Base-by-base conservation (phyloP, 257 asterid species). In the Rubia yunnanensis region DNA sequence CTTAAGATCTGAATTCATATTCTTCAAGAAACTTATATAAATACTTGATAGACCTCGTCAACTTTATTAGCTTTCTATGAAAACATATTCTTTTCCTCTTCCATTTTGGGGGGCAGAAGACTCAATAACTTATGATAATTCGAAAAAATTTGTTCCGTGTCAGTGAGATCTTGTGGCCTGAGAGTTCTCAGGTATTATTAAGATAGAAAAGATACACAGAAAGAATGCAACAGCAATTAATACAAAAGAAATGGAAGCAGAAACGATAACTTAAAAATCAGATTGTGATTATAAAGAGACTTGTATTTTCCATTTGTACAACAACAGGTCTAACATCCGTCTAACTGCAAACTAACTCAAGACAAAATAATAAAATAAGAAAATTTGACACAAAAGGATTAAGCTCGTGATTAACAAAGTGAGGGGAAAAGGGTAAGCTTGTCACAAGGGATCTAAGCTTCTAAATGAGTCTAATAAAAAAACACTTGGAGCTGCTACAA, bases 401-500 rank as follows among this genome's bases (percentile, higher is more conserved):
- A n/a, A n/a, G n/a, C n/a, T n/a, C n/a, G n/a, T n/a, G n/a, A n/a
- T n/a, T n/a, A n/a, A n/a, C n/a, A n/a, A n/a, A n/a, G n/a, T 5
- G 8, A 63, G 39, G 30, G 26, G 7, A 3, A 20, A 35, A n/a
- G n/a, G n/a, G n/a, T n/a, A n/a, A n/a, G n/a, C n/a, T 11, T 22
- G 14, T n/a, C 14, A 0, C 2, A 5, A 39, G 27, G 41, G 13
- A 5, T 22, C 8, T n/a, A n/a, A 10, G n/a, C n/a, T n/a, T n/a
- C 8, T 15, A 39, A 39, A 39, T 3, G 61, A 39, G 38, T 61
- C 67, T 44, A 56, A 66, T 60, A 41, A n/a, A n/a, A 49, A 66
- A 60, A 15, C 83, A 88, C 96, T 88, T 84, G 83, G 88, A 81
- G 64, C 83, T 65, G 77, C 96, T 88, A 82, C 95, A 88, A 73